Conservation (phyloP, 805 yeast species). For the Kodamaea sagamina region DNA sequence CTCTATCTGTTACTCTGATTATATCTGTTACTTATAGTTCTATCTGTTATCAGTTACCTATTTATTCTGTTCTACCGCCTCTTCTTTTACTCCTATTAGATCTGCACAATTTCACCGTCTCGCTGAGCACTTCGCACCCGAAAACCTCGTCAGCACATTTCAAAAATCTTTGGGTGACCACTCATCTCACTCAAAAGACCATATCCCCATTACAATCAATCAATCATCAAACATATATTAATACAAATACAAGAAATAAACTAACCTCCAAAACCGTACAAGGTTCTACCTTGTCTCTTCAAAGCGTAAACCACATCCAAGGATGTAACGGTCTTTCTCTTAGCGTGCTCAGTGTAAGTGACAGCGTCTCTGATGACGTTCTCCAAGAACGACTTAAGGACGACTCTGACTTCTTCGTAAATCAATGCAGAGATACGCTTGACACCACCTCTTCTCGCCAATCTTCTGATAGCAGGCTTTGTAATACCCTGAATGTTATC, state of each 20-base stretch:
- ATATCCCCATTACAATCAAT: neutral
- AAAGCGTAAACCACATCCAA: constrained; percentile 98
- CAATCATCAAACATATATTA: constrained; percentile 12
- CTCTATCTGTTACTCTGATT: too few relatives aligned
- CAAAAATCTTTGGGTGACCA: too few relatives aligned
- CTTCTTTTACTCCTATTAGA: too few relatives aligned
- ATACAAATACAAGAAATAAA: constrained; percentile 13
- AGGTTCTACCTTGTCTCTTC: constrained; percentile 99
- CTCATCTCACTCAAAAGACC: neutral
- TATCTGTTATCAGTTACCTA: too few relatives aligned
- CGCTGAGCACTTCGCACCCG: too few relatives aligned
- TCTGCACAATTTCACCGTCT: too few relatives aligned
- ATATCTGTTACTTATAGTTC: too few relatives aligned
- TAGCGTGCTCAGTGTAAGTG: constrained; percentile 99
- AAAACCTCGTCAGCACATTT: too few relatives aligned
- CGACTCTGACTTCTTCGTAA: constrained; percentile 98
- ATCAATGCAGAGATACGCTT: constrained; percentile 99
- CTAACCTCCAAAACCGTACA: constrained; percentile 99
- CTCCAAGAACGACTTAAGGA: constrained; percentile 92
- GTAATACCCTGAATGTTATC: constrained; percentile 99
- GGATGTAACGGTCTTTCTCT: constrained; percentile 99
- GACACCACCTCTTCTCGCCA: constrained; percentile 99
- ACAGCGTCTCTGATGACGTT: constrained; percentile 98
- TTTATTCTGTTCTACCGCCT: too few relatives aligned
- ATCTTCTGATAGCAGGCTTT: constrained; percentile 99